These are phyloP conservation scores for Diversispora eburnea DNA, from an alignment of 192 early-diverging fungal genomes.

Conservation along the genomic window DNA sequence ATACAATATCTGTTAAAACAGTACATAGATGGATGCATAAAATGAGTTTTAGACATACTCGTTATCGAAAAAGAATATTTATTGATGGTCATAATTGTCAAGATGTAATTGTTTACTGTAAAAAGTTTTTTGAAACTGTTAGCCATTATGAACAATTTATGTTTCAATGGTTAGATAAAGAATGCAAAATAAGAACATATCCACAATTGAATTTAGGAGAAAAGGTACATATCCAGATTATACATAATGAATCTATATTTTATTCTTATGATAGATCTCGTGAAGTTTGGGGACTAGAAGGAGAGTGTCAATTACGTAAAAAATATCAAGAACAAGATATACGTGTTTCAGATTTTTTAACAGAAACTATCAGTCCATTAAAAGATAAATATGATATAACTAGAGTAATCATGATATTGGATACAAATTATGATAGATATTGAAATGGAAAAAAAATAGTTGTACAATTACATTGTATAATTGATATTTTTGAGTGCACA, in stretches of 20 bases:
- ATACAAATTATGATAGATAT: constrained; percentile 27
- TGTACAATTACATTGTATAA: constrained; percentile 16
- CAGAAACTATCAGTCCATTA: neutral
- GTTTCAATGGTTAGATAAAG: neutral
- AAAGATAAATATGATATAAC: constrained; percentile 10
- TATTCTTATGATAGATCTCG: constrained; percentile 10
- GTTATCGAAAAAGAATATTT: neutral
- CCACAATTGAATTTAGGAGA: neutral
- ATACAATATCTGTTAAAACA: neutral
- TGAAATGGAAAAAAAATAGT: constrained; percentile 18
- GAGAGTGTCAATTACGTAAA: constrained; percentile 15
- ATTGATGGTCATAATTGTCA: neutral
- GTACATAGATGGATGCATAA: neutral
- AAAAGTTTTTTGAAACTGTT: neutral
- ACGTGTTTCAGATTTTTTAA: constrained; percentile 11
- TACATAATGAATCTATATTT: constrained; percentile 25
- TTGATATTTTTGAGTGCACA: constrained; percentile 16
- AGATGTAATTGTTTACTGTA: neutral
- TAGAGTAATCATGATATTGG: too few relatives aligned
- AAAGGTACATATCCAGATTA: constrained; percentile 6
- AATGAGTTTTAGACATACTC: neutral
- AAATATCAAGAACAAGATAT: neutral
- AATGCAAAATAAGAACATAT: constrained; percentile 11
- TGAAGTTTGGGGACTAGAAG: neutral
- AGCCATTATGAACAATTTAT: neutral